These are phyloP conservation scores for Floccularia luteovirens DNA, from an alignment of 768 basidiomycete species.

Conservation along the genomic window DNA sequence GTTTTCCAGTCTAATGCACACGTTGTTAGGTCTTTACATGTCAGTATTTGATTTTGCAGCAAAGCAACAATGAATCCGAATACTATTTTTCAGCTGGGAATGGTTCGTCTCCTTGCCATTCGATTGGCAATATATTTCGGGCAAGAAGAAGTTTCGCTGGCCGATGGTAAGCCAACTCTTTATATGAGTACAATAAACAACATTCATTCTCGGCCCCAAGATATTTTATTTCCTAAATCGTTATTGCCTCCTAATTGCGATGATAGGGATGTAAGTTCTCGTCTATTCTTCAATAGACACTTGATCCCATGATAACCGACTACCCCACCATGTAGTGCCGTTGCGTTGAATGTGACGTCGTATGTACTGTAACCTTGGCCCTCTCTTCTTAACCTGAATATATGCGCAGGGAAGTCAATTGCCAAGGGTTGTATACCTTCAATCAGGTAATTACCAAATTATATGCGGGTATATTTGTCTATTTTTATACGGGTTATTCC, in stretches of 20 bases:
- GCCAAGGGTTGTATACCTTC: conserved; percentile 1
- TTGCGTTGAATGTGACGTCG: no score
- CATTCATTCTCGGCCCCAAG: conserved; percentile 18
- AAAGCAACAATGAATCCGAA: background rate
- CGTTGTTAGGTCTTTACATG: conserved; percentile 51
- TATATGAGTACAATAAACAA: background rate
- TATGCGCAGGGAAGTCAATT: conserved; percentile 1
- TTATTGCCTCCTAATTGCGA: conserved; percentile 52
- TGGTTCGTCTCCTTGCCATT: conserved; percentile 55
- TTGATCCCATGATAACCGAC: no score
- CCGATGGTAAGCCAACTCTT: conserved; percentile 41
- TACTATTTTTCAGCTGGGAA: conserved; percentile 54
- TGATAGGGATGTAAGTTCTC: conserved; percentile 73
- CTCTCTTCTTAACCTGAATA: background rate
- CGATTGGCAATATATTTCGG: conserved; percentile 52
- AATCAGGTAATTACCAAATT: background rate
- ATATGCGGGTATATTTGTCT: background rate
- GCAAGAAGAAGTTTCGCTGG: conserved; percentile 56
- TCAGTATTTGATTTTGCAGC: conserved; percentile 15
- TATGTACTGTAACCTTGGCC: conserved; percentile 20
- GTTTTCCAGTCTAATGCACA: conserved; percentile 50
- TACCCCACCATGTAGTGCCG: no score
- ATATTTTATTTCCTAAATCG: conserved; percentile 63
- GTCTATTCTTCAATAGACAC: no score
- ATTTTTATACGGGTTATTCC: background rate